Conservation (phyloP, 768 basidiomycete genomes). For the Strobilomyces echinocephalus region DNA sequence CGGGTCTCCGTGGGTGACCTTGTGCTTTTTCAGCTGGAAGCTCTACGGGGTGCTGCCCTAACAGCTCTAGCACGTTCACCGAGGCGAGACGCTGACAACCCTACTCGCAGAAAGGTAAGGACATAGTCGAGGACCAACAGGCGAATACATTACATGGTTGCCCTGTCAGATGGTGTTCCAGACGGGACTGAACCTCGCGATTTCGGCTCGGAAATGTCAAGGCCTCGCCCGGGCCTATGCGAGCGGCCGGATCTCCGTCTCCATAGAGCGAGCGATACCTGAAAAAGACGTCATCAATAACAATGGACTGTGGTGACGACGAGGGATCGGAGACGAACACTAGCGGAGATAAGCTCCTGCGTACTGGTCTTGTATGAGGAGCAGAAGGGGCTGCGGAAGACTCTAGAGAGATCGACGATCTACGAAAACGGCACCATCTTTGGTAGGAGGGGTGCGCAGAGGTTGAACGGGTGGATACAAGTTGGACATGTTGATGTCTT, state of each 20-base stretch:
- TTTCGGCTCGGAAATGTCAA: slow-evolving; percentile 7
- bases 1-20: slow-evolving; percentile 9
- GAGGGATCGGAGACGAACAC: slow-evolving; percentile 17
- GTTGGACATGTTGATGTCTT: slow-evolving; percentile 51
- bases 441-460: slow-evolving; percentile 11
- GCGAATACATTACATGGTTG: slow-evolving; percentile 7
- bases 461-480: slow-evolving; percentile 18
- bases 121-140: background rate
- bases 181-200: slow-evolving; percentile 2
- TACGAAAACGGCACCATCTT: too few species aligned
- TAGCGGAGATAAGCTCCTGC: slow-evolving; percentile 26
- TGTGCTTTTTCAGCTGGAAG: slow-evolving; percentile 23
- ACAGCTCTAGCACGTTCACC: slow-evolving; percentile 17
- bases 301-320: slow-evolving; percentile 8
- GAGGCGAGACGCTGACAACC: slow-evolving; percentile 6
- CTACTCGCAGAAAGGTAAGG: background rate
- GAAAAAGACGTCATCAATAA: slow-evolving; percentile 13
- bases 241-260: slow-evolving; percentile 4
- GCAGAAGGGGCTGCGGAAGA: slow-evolving; percentile 1
- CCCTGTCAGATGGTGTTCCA: background rate
- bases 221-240: slow-evolving; percentile 3
- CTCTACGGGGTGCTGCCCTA: slow-evolving; percentile 18
- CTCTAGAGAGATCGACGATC: slow-evolving; percentile 12
- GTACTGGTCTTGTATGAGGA: slow-evolving; percentile 13
- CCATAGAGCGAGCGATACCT: slow-evolving; percentile 10